Evolutionary conservation across 257 asterid species (phyloP).

Genomic region (Solanum sejunctum): DNA sequence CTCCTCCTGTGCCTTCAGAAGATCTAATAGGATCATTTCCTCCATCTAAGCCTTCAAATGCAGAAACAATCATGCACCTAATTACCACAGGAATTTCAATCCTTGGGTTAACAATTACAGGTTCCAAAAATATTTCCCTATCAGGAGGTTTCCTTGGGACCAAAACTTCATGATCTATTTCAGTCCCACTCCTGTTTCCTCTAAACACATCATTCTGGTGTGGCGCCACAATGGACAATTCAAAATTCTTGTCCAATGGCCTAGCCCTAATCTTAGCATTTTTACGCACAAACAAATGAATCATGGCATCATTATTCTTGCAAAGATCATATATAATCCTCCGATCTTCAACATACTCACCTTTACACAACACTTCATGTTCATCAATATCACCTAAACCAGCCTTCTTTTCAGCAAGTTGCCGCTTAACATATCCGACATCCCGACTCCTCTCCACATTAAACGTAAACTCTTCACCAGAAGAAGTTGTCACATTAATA

Average conservation of each 20-base stretch:
- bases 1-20: slow-evolving; percentile 8
- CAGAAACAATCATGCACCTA: slow-evolving; percentile 6
- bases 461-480: slow-evolving; percentile 27
- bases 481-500: slow-evolving; percentile 43
- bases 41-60: slow-evolving; percentile 13
- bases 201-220: background rate
- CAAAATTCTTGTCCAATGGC: slow-evolving; percentile 16
- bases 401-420: slow-evolving; percentile 14
- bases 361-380: slow-evolving; percentile 12
- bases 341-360: slow-evolving; percentile 10
- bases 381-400: slow-evolving; percentile 6
- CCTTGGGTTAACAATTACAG: slow-evolving; percentile 11
- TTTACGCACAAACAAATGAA: slow-evolving; percentile 16
- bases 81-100: slow-evolving; percentile 7
- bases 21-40: slow-evolving; percentile 8
- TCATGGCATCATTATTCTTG: slow-evolving; percentile 12
- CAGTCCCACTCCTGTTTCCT: background rate
- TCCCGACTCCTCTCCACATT: slow-evolving; percentile 16
- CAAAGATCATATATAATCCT: slow-evolving; percentile 14
- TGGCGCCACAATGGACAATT: slow-evolving; percentile 12
- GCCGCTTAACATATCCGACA: slow-evolving; percentile 17
- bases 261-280: slow-evolving; percentile 13
- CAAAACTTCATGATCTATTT: background rate
- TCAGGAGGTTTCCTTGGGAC: slow-evolving; percentile 7
- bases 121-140: slow-evolving; percentile 13